A percentile compares a stretch with the other conserved stretches of the same genome.
phyloP scores from a whole-genome alignment of 2,329 filamentous ascomycete species.

The Phoma sp. region DNA sequence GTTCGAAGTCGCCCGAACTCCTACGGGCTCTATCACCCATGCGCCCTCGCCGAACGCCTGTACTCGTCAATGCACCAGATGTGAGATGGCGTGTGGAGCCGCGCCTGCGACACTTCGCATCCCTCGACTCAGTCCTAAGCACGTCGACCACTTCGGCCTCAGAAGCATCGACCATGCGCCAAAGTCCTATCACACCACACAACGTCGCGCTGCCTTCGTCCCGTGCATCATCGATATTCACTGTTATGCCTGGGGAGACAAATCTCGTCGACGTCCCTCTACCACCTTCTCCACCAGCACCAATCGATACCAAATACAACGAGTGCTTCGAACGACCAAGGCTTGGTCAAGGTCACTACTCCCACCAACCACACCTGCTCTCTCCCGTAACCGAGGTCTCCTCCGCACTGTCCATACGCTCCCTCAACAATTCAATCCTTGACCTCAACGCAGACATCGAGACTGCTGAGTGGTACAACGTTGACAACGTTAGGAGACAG shows the following conservation, averaged over 20 bases:
- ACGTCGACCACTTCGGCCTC: neutral
- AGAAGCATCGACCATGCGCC: neutral
- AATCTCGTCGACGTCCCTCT: neutral
- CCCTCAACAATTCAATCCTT: neutral
- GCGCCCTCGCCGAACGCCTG: constrained; percentile 10
- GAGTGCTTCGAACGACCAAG: neutral
- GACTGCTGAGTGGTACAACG: neutral
- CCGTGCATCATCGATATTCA: neutral
- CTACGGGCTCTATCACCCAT: constrained; percentile 6
- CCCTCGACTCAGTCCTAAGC: neutral
- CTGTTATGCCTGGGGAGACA: neutral
- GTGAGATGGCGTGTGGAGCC: constrained; percentile 1
- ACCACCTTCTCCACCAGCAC: neutral
- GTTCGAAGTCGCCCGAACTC: neutral
- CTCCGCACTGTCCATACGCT: neutral
- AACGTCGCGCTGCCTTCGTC: neutral
- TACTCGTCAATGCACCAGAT: constrained; percentile 13
- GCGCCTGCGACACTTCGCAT: neutral
- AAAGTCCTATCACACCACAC: neutral
- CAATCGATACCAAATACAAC: neutral
- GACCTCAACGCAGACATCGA: neutral
- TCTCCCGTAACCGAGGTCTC: neutral
- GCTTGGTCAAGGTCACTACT: neutral
- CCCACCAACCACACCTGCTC: neutral
- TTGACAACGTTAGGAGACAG: neutral